phyloP scores from a whole-genome alignment of 768 basidiomycete species.

The Termitomyces eurrhizus region DNA sequence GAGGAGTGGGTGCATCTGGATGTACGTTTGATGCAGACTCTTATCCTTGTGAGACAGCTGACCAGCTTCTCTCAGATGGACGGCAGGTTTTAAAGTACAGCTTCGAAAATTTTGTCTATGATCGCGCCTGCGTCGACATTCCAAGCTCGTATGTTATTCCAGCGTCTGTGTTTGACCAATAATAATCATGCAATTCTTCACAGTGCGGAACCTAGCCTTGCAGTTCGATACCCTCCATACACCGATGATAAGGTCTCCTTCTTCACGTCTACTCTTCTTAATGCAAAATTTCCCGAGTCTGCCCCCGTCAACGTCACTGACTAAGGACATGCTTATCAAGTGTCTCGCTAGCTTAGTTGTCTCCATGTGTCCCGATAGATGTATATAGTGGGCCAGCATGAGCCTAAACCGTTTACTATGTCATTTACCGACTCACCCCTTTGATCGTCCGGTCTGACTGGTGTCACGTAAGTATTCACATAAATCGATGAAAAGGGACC shows the following conservation, averaged over 20 bases:
- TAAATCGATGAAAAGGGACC: background rate
- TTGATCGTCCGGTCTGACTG: background rate
- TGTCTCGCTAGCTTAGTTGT: background rate
- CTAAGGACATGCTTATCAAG: background rate
- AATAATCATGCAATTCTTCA: background rate
- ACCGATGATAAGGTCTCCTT: constrained; percentile 31
- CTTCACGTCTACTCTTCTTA: constrained; percentile 21
- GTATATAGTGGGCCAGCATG: background rate
- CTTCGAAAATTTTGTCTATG: constrained; percentile 52
- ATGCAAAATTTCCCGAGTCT: constrained; percentile 21
- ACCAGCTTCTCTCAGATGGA: constrained; percentile 40
- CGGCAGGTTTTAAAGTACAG: constrained; percentile 47
- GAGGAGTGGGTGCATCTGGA: constrained; percentile 64
- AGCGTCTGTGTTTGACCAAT: background rate
- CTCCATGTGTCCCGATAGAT: background rate
- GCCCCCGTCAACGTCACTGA: background rate
- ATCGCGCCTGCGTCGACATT: constrained; percentile 43
- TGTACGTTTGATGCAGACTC: constrained; percentile 34
- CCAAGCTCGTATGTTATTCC: constrained; percentile 45
- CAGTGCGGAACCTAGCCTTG: constrained; percentile 38
- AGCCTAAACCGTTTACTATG: background rate
- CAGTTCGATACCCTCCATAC: constrained; percentile 50
- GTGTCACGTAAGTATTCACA: background rate
- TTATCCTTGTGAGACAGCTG: background rate
- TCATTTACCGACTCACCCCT: background rate